Base-by-base conservation (phyloP, 352 stramenopile genomes). In the Pythium aquatile region DNA sequence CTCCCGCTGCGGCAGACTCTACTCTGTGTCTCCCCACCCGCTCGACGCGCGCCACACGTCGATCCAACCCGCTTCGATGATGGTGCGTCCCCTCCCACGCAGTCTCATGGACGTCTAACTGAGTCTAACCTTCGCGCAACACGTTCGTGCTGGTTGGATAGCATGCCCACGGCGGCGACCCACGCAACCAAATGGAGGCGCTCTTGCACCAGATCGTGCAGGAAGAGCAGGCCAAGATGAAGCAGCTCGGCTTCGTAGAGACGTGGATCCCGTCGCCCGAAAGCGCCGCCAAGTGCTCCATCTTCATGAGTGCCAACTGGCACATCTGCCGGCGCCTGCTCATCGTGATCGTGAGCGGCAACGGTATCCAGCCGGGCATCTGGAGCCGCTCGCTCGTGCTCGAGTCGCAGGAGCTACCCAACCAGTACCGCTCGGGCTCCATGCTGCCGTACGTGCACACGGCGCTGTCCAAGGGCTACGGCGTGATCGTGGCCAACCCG, bases 231-330 rank as follows among this genome's bases (percentile, higher is more conserved):
- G 70, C 83, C 49, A 92, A 94, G 68, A 94, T 94, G 85, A 68
- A 86, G 59, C 81, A 91, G 51, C 61, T 94, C 35, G 85, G 85
- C 61, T 94, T 94, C 61, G 76, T 92, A 7, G 85, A 94, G 70
- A 89, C 81, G 42, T 89, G 73, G 65, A 91, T 94, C 61, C 83
- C 83, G 55, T 90, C 81, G 35, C 69, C 75, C 32, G 81, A 93
- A 42, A 86, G 71, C 55, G 40, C 77, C 20, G 83, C 81, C 39
- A 83, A 76, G 58, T 94, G 79, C 69, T 91, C 73, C 54, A 81
- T 94, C 65, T 94, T 93, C 65, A 74, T 94, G 67, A 92, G 82
- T 57, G 81, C 83, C 20, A 90, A 93, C 68, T 94, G 86, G 86
- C 82, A 88, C 74, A 88, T 90, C 46, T 91, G 81, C 57, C 66